Percentiles rank a stretch among this genome's conserved stretches.
These are phyloP conservation scores for Hypoxylon sp. DNA, from an alignment of 2,329 filamentous ascomycete species.

Conservation along the genomic window DNA sequence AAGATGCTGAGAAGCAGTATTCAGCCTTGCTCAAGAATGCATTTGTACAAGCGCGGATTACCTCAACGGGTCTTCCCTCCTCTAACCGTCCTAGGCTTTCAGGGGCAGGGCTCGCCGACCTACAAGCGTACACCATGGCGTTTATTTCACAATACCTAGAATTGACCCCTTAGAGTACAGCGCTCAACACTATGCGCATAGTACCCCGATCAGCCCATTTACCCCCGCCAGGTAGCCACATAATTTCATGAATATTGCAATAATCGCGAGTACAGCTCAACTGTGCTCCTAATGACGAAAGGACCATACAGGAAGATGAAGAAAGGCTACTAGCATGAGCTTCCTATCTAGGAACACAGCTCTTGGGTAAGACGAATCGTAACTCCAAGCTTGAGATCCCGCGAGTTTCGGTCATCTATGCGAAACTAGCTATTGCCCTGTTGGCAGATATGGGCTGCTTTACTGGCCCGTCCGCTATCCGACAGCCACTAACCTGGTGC, in stretches of 20 bases:
- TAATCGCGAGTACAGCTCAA: background rate
- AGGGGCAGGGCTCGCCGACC: background rate
- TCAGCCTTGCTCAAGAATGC: constrained; percentile 1
- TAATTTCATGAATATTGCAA: background rate
- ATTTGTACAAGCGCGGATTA: background rate
- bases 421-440: background rate
- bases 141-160: background rate
- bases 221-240: background rate
- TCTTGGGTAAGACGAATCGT: background rate
- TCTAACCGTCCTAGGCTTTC: background rate
- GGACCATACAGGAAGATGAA: background rate
- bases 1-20: background rate
- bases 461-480: background rate
- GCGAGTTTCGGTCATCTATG: background rate
- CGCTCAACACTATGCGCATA: background rate
- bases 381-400: background rate
- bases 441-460: background rate
- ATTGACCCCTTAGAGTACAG: background rate
- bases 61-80: background rate
- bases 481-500: background rate
- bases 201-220: background rate
- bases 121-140: background rate
- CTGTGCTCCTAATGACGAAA: background rate
- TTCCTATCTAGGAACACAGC: background rate
- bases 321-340: background rate